Evolutionary conservation across 768 basidiomycete species (phyloP).

Genomic region (Termitomyces sp.): DNA sequence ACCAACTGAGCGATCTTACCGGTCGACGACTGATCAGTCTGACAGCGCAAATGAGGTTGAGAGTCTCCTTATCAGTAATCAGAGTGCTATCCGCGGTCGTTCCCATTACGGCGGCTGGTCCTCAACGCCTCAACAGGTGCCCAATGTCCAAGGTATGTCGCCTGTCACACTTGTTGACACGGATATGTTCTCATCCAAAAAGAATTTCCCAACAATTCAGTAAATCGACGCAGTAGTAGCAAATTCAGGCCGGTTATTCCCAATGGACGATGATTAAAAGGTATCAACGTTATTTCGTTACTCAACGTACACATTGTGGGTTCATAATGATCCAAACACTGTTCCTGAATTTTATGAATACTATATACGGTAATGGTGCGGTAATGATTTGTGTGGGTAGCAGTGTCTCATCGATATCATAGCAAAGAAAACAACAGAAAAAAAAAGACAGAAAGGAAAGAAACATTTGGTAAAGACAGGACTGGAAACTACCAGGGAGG

Average conservation of each 20-base stretch:
- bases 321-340: neutral
- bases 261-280: conserved; percentile 6
- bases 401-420: neutral
- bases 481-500: conserved; percentile 20
- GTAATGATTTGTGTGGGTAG: neutral
- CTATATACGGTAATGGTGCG: conserved; percentile 4
- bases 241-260: conserved; percentile 15
- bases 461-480: neutral
- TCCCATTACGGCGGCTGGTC: conserved; percentile 31
- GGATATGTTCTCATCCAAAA: neutral
- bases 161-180: neutral
- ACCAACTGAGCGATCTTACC: conserved; percentile 34
- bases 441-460: neutral
- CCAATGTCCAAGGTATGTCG: conserved; percentile 15
- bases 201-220: conserved; percentile 5
- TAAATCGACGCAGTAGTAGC: conserved; percentile 8
- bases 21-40: conserved; percentile 50
- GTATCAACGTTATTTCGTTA: neutral
- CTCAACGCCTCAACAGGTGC: conserved; percentile 17
- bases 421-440: neutral
- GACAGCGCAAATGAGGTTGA: conserved; percentile 74
- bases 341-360: neutral
- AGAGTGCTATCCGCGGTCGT: conserved; percentile 12
- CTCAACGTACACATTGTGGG: conserved; percentile 6
- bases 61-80: conserved; percentile 40